Conservation (phyloP, 2,329 filamentous ascomycete species). For the Chrysoporthe austroafricana region DNA sequence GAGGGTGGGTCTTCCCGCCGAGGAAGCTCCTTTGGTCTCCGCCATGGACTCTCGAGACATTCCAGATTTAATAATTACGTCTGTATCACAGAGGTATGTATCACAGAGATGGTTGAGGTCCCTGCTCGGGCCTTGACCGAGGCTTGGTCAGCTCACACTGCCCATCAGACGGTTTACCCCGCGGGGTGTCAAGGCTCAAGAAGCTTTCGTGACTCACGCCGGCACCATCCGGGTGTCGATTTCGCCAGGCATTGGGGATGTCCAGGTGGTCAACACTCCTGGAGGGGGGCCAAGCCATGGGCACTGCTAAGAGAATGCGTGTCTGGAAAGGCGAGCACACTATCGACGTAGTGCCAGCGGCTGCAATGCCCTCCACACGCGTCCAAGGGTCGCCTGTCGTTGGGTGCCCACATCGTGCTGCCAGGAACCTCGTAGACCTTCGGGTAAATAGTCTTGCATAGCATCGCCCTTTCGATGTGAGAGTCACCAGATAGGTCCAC, state of each 20-base stretch:
- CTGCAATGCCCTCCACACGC: constrained; percentile 7
- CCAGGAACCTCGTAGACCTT: constrained; percentile 21
- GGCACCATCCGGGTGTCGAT: not conserved
- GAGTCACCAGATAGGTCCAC: constrained; percentile 18
- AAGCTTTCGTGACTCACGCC: not conserved
- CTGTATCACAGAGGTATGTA: constrained; percentile 1
- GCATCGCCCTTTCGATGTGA: constrained; percentile 6
- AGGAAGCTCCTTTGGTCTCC: constrained; percentile 13
- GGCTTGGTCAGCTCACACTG: not conserved
- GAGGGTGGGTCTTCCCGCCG: constrained; percentile 34
- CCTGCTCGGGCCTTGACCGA: constrained; percentile 5
- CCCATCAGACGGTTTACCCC: not conserved
- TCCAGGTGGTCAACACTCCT: not conserved
- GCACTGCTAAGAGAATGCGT: not conserved
- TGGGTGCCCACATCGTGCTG: constrained; percentile 19
- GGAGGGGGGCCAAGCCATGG: not conserved
- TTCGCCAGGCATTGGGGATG: not conserved
- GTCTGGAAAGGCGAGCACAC: not conserved
- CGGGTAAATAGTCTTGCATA: constrained; percentile 23
- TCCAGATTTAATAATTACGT: not conserved
- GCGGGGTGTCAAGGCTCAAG: not conserved
- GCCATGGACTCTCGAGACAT: not conserved
- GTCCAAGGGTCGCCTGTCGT: constrained; percentile 20
- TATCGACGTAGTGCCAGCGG: constrained; percentile 12
- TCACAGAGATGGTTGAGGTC: not conserved